phyloP scores from a whole-genome alignment of 768 basidiomycete genomes.

The Dendrothele bispora region DNA sequence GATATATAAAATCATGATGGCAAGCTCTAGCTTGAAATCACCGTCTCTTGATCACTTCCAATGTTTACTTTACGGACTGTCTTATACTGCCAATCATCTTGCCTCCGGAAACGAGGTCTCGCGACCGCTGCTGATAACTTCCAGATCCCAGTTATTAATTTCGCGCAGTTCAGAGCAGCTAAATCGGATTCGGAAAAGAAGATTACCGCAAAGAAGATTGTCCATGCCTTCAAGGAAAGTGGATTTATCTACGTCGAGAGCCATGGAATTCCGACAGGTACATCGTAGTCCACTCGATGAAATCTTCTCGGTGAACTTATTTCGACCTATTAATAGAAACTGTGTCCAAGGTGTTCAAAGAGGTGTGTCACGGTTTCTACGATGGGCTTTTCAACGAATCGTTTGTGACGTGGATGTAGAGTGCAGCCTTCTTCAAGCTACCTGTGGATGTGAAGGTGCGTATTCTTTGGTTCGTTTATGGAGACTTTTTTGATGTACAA shows the following conservation, averaged over 20 bases:
- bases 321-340: conserved; percentile 27
- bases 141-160: conserved; percentile 77
- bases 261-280: conserved; percentile 64
- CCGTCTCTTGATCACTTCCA: too few species aligned
- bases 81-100: not conserved
- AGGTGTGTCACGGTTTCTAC: conserved; percentile 41
- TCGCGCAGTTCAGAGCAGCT: conserved; percentile 61
- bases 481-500: not conserved
- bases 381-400: not conserved
- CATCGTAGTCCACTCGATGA: conserved; percentile 8
- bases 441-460: conserved; percentile 61
- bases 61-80: too few species aligned
- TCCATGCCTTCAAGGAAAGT: conserved; percentile 75
- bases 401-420: conserved; percentile 52
- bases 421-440: conserved; percentile 72
- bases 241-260: conserved; percentile 79
- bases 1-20: too few species aligned
- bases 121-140: conserved; percentile 29
- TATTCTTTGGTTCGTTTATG: conserved; percentile 1
- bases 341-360: conserved; percentile 60
- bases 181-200: conserved; percentile 55
- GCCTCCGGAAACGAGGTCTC: conserved; percentile 2
- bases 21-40: too few species aligned
- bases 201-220: conserved; percentile 64
- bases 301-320: not conserved